Base-by-base conservation (phyloP, 1,139 yeast genomes). In the Blastobotrys aristatus region DNA sequence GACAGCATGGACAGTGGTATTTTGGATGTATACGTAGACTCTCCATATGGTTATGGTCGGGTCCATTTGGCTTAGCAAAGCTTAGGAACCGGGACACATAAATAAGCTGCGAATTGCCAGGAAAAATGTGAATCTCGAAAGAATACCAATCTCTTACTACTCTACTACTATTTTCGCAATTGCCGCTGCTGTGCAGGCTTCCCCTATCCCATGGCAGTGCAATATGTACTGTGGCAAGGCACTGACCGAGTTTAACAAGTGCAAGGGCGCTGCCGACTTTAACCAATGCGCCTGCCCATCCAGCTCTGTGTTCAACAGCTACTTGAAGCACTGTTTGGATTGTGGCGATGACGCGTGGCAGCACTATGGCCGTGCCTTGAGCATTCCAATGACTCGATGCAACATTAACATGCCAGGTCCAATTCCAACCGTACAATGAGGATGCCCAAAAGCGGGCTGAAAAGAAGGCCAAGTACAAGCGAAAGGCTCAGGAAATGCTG, bases 161-260 rank as follows among this genome's bases (percentile, higher is more conserved):
- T n/a, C n/a, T n/a, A n/a, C n/a, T n/a, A n/a, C n/a, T n/a, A n/a
- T n/a, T n/a, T n/a, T n/a, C n/a, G n/a, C n/a, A n/a, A n/a, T n/a
- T 35, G 33, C 33, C 10, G 33, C 43, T 11, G 39, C 17, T 14
- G 40, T 29, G 26, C 40, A 38, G 5, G 11, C 39, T 4, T 17
- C 17, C 16, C 20, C 17, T 17, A 36, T 27, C 31, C 40, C 46
- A 17, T 43, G 46, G 37, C 46, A 43, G 27, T 43, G 46, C 31
- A 40, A 43, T 21, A 38, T 27, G 13, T 32, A 27, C 18, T 43
- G 46, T 22, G 37, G 37, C 21, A 35, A 29, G 41, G 46, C 40
- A 2, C 22, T 43, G 29, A 16, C 38, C 6, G 24, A 26, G n/a
- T n/a, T n/a, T n/a, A n/a, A n/a, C n/a, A n/a, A n/a, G n/a, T n/a